Percentiles rank a stretch among this genome's conserved stretches.
These are phyloP conservation scores for Penicillium waksmanii DNA, from an alignment of 495 filamentous ascomycete genomes.

Conservation along the genomic window DNA sequence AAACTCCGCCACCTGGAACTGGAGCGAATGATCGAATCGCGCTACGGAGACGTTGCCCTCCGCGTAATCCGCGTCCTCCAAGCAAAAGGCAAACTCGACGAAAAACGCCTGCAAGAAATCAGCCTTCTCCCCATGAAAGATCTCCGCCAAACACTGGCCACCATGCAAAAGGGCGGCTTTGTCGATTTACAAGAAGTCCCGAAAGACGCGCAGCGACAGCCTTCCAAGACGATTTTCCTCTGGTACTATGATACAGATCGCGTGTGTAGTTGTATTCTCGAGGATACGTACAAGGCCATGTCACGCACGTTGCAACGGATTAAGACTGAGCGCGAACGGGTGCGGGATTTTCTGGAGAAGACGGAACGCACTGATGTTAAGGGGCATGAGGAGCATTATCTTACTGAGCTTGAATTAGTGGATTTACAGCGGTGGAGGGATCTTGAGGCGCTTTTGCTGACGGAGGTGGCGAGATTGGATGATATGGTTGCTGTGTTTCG, in stretches of 20 bases:
- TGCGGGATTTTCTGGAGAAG: conserved; percentile 70
- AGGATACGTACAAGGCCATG: conserved; percentile 87
- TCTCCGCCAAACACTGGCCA: conserved; percentile 75
- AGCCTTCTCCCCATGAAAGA: conserved; percentile 79
- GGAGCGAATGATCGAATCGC: conserved; percentile 73
- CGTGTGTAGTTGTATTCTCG: conserved; percentile 64
- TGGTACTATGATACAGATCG: conserved; percentile 86
- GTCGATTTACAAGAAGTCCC: conserved; percentile 92
- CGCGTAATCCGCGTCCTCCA: conserved; percentile 81
- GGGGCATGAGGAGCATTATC: conserved; percentile 75
- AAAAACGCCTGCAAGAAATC: conserved; percentile 76
- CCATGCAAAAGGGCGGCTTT: conserved; percentile 80
- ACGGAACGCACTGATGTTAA: conserved; percentile 81
- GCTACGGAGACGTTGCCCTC: conserved; percentile 73
- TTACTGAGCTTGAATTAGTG: conserved; percentile 68
- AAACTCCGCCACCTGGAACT: conserved; percentile 73
- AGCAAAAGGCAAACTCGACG: conserved; percentile 86
- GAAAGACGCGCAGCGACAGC: conserved; percentile 74
- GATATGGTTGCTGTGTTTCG: conserved; percentile 79
- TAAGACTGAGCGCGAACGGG: conserved; percentile 67
- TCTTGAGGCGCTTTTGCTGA: conserved; percentile 74
- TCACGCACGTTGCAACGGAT: conserved; percentile 78
- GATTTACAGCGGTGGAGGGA: conserved; percentile 68
- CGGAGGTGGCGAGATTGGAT: conserved; percentile 78
- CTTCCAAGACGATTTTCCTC: conserved; percentile 79